Base-by-base conservation (phyloP, 345 rosid genomes). In the Adansonia digitata region DNA sequence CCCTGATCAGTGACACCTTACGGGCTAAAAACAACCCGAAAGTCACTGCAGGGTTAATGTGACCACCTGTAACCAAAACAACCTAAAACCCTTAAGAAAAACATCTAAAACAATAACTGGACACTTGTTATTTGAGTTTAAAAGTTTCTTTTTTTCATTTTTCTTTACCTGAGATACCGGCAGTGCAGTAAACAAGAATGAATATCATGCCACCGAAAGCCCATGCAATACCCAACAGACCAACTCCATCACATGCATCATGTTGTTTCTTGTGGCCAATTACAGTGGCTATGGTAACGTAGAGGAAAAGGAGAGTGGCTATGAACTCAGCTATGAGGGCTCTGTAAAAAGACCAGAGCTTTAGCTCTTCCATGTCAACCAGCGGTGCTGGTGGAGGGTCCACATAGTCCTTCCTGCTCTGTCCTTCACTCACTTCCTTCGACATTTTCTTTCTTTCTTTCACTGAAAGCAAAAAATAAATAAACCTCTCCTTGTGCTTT, bases 371-470 rank as follows among this genome's bases (percentile, higher is more conserved):
- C 81, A 69, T 37, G 87, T 88, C 97, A 7, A 92, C 2, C 20
- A 94, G 75, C 0, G 94, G 98, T 29, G 98, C 97, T 20, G 98
- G 98, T 65, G 98, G 98, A n/a, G 98, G 98, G 75, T 94, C 97
- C 1, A 86, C 98, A 73, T 94, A 94, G 81, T 94, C 97, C 85
- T 89, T 94, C 0, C 88, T 88, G 62, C 75, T 14, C 60, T 82
- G 90, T 26, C 87, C 92, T 74, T 91, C 98, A 68, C 87, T 82
- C 75, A 91, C 95, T 81, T 94, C 97, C 84, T 91, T 91, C 1
- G 95, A 85, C 92, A 94, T 94, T 74, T 77, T 80, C 10, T 9
- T 22, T 49, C 24, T 31, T n/a, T 45, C 20, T 68, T 18, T 48
- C 60, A 4, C 53, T 49, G 4, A 3, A 15, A 0, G n/a, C n/a